Base-by-base conservation (phyloP, 805 yeast species). In the Hanseniaspora jakobsenii region DNA sequence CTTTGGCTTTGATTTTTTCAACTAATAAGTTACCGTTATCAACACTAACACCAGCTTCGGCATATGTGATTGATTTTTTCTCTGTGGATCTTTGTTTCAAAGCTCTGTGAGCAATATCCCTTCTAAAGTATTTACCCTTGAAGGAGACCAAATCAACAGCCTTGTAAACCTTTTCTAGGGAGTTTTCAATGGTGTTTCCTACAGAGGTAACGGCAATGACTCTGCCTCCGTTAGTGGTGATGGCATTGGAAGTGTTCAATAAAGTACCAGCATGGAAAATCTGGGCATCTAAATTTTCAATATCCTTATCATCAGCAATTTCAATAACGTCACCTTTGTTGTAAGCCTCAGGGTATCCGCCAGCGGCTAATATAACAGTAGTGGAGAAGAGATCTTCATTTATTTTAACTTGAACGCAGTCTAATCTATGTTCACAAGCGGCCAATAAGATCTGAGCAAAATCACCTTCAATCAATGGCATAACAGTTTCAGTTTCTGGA, bases 221-320 rank as follows among this genome's bases (percentile, higher is more conserved):
- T 66, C 99, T 78, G 44, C 99, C 99, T 53, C 99, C 98, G 34
- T 82, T 69, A 17, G 98, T 89, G n/a, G 98, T 91, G 49, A 98
- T 98, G 21, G 99, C 97, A 56, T 91, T 97, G 78, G 89, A 91
- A 35, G 91, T 75, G n/a, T n/a, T n/a, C n/a, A n/a, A n/a, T n/a
- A n/a, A n/a, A n/a, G 98, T 91, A 49, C 99, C 99, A 22, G 99
- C 97, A 56, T 91, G 98, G 78, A 91, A 91, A 35, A 93, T 75
- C 52, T 67, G 75, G 2, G 91, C 60, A 2, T 44, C 34, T 3
- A 48, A 29, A 14, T 43, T 38, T 17, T 53, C 51, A 3, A 10
- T 9, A 26, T 53, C 70, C n/a, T 41, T 38, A 17, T 53, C 51
- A 1, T 19, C 13, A 27, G 53, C 70, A n/a, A 87, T 63, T 2